Evolutionary conservation across 345 rosid genomes (phyloP).

Genomic region (Luvunga scandens): DNA sequence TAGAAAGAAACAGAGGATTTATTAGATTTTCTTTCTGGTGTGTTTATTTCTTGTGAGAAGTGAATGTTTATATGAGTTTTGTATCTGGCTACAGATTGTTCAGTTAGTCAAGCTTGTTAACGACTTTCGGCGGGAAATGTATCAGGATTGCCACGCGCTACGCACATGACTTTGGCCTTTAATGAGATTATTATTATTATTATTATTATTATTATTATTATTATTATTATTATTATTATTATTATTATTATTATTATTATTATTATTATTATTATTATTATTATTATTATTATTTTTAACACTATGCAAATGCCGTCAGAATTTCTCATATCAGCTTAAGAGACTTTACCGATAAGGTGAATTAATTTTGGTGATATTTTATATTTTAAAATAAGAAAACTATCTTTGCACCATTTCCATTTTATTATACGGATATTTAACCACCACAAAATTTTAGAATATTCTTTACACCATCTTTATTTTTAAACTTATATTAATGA

Average conservation of each 20-base stretch:
- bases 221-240: background rate
- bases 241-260: background rate
- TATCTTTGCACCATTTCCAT: accelerated
- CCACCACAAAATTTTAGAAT: too few species aligned
- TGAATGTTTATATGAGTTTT: too few species aligned
- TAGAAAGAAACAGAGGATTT: background rate
- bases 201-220: background rate
- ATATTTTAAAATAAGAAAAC: too few species aligned
- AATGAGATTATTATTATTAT: background rate
- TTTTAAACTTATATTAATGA: too few species aligned
- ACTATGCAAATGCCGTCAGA: too few species aligned
- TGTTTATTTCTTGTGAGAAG: background rate
- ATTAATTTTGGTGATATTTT: too few species aligned
- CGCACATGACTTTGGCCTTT: slow-evolving; percentile 3
- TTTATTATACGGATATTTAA: too few species aligned
- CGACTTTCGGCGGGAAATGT: slow-evolving; percentile 26
- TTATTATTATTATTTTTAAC: background rate
- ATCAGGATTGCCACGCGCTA: background rate
- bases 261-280: background rate
- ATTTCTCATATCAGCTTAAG: too few species aligned
- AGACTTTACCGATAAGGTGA: too few species aligned
- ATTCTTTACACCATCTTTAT: accelerated
- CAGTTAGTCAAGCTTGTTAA: slow-evolving; percentile 15
- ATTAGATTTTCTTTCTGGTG: background rate
- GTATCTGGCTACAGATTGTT: background rate